Conservation (phyloP, 768 basidiomycete species). For the Pluteus cervinus region DNA sequence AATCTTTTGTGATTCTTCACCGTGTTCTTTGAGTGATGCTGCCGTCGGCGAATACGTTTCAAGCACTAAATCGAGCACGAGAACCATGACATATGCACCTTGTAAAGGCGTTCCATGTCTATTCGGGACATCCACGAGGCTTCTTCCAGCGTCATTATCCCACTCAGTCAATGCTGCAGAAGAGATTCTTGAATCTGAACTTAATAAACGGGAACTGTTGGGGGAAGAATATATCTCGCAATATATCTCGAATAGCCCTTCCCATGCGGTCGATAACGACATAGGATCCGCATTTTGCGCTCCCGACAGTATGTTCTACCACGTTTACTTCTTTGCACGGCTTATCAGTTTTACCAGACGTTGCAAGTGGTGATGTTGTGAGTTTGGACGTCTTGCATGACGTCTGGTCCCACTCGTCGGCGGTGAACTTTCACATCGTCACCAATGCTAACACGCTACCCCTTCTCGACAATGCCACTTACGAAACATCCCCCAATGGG, state of each 20-base stretch:
- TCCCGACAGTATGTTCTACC: slow-evolving; percentile 36
- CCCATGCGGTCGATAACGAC: slow-evolving; percentile 52
- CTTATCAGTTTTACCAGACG: neutral
- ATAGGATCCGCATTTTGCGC: slow-evolving; percentile 45
- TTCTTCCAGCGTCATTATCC: slow-evolving; percentile 29
- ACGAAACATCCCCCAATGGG: too few relatives aligned
- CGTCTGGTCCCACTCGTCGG: too few relatives aligned
- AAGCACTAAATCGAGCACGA: too few relatives aligned
- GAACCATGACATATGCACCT: slow-evolving; percentile 24
- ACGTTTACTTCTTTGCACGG: too few relatives aligned
- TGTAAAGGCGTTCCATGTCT: slow-evolving; percentile 40
- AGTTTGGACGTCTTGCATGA: too few relatives aligned
- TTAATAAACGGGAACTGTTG: slow-evolving; percentile 23
- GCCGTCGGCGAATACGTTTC: too few relatives aligned
- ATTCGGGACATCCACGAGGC: slow-evolving; percentile 44
- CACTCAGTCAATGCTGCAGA: slow-evolving; percentile 18
- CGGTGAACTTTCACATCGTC: too few relatives aligned
- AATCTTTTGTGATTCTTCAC: too few relatives aligned
- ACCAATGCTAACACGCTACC: too few relatives aligned
- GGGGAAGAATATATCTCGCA: slow-evolving; percentile 24
- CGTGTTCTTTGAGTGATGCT: slow-evolving; percentile 11
- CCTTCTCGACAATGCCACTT: too few relatives aligned
- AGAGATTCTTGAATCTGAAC: slow-evolving; percentile 40
- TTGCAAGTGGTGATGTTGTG: neutral
- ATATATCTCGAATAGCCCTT: slow-evolving; percentile 41